Base-by-base conservation (phyloP, 257 asterid genomes). In the Jasminum sambac region DNA sequence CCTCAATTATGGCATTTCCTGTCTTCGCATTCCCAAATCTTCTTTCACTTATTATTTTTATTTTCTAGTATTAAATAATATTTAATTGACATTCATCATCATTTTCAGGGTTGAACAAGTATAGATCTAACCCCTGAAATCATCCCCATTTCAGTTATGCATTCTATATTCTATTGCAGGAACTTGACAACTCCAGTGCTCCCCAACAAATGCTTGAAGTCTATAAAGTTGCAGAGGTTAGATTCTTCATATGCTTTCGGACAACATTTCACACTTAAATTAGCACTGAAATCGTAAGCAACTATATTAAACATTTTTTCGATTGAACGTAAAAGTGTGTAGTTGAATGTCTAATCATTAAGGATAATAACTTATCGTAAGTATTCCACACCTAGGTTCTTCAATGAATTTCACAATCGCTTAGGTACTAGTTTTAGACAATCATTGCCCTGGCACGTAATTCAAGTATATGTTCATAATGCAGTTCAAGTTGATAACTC, bases 161-260 rank as follows among this genome's bases (percentile, higher is more conserved):
- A 21, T 8, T 52, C 30, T 21, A 52, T 52, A 52, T 5, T 9
- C 61, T 19, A 21, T 73, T 84, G 75, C 87, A 94, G 98, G 90
- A 91, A 97, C 4, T 80, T 94, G 50, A 94, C 99, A 30, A 74
- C 96, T 57, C 97, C 97, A 0, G 85, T 94, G 44, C 80, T 96
- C 19, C 84, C 91, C n/a, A 55, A 64, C 63, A 91, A 86, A 71
- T 94, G 99, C 82, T 80, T 94, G 66, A 82, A 85, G 83, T 79
- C 96, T 5, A 91, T 39, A 94, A 88, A 84, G 99, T 89, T 43
- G 97, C 97, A 1, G 94, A 73, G 91, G 99, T 94, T 75, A 81
- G 76, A 39, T 17, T 30, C 41, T 19, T 60, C 63, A 1, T 21
- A 24, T 46, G 55, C 41, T 63, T 66, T 2, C 19, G 5, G 5